Conservation (phyloP, 1,284 basidiomycete genomes). For the Cryptococcus hybrid region DNA sequence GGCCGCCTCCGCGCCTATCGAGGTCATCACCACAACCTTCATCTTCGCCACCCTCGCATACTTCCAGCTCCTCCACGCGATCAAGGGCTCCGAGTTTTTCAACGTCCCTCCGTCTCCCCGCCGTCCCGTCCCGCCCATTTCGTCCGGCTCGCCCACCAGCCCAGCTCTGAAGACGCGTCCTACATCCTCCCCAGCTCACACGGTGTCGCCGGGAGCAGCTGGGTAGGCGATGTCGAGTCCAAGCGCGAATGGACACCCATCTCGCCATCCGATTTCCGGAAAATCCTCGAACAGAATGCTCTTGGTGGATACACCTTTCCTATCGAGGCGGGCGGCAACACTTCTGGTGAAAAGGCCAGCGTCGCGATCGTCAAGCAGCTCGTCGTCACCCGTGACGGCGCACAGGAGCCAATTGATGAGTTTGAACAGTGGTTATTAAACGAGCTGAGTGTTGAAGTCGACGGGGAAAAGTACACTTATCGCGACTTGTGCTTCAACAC, state of each 20-base stretch:
- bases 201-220: conserved; percentile 12
- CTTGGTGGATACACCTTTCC: conserved; percentile 40
- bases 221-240: conserved; percentile 11
- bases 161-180: conserved; percentile 18
- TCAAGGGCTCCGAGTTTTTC: conserved; percentile 61
- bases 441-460: conserved; percentile 36
- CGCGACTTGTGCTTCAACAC: conserved; percentile 38
- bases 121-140: conserved; percentile 39
- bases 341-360: conserved; percentile 30
- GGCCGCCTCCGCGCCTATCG: conserved; percentile 57
- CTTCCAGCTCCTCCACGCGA: conserved; percentile 82
- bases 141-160: conserved; percentile 33
- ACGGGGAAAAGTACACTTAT: conserved; percentile 37
- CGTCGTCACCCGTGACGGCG: conserved; percentile 27
- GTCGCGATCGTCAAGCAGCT: conserved; percentile 50
- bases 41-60: conserved; percentile 85
- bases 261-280: conserved; percentile 29
- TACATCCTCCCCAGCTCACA: conserved; percentile 16
- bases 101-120: conserved; percentile 26
- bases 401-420: conserved; percentile 12
- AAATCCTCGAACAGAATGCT: conserved; percentile 38
- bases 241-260: conserved; percentile 37
- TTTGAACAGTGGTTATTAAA: conserved; percentile 44
- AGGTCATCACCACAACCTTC: conserved; percentile 84
- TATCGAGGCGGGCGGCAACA: conserved; percentile 36